phyloP scores from a whole-genome alignment of 1,284 basidiomycete genomes.

The Sanghuangporus baumii region DNA sequence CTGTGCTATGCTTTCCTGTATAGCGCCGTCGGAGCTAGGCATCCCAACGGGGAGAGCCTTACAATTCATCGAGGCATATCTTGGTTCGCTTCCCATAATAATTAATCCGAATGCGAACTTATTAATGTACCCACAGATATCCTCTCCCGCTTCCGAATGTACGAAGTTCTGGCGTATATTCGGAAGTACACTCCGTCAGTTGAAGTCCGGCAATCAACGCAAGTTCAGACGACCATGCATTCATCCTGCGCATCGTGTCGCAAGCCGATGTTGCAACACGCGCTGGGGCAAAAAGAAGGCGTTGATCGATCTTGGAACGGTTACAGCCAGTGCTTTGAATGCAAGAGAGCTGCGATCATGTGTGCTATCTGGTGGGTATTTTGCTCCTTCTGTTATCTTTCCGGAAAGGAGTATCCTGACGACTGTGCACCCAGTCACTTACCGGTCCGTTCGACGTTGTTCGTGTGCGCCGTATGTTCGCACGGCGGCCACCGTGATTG shows the following conservation, averaged over 20 bases:
- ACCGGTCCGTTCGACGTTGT: slow-evolving; percentile 60
- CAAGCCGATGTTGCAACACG: slow-evolving; percentile 48
- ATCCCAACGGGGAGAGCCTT: slow-evolving; percentile 38
- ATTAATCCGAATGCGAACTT: background rate
- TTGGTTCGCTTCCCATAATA: slow-evolving; percentile 40
- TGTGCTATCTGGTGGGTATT: slow-evolving; percentile 67
- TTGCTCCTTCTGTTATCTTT: slow-evolving; percentile 1
- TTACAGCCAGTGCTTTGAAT: slow-evolving; percentile 44
- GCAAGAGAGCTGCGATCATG: slow-evolving; percentile 40
- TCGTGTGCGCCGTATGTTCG: slow-evolving; percentile 66
- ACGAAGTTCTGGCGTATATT: slow-evolving; percentile 62
- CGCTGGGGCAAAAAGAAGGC: slow-evolving; percentile 27
- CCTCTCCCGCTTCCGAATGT: slow-evolving; percentile 51
- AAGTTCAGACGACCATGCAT: slow-evolving; percentile 64
- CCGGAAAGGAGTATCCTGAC: background rate
- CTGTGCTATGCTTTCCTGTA: slow-evolving; percentile 61
- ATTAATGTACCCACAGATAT: slow-evolving; percentile 40
- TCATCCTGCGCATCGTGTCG: slow-evolving; percentile 60
- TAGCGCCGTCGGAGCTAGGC: slow-evolving; percentile 51
- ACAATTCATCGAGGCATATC: slow-evolving; percentile 62
- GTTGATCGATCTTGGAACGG: slow-evolving; percentile 31
- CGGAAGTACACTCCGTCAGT: slow-evolving; percentile 54
- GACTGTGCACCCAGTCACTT: slow-evolving; percentile 46
- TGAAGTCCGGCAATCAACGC: slow-evolving; percentile 43
- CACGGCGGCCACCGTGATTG: slow-evolving; percentile 76